Percentiles rank a stretch among this genome's conserved stretches.
phyloP scores from a whole-genome alignment of 306 rosid genomes.

The Lathyrus tuberosus region DNA sequence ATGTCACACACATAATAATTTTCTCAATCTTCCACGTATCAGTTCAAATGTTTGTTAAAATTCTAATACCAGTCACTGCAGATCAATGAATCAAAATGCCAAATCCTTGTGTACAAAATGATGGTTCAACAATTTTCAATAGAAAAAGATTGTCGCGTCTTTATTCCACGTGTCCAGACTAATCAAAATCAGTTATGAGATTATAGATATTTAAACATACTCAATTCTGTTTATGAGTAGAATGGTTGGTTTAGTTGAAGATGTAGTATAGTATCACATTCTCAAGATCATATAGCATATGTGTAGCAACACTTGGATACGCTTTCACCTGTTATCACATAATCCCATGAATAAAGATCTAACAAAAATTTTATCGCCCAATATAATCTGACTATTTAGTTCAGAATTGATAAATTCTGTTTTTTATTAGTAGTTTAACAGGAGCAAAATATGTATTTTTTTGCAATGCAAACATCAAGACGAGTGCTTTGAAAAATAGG shows the following conservation, averaged over 20 bases:
- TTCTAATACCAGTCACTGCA: constrained; percentile 17
- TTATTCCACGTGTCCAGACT: too few relatives aligned
- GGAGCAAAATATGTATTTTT: too few relatives aligned
- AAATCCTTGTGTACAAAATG: constrained; percentile 23
- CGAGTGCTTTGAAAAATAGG: too few relatives aligned
- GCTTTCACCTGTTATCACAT: constrained; percentile 69
- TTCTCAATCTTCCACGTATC: constrained; percentile 10
- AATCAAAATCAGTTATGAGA: too few relatives aligned
- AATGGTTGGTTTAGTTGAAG: constrained; percentile 90
- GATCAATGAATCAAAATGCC: constrained; percentile 15
- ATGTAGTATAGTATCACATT: constrained; percentile 66
- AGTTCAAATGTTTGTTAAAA: constrained; percentile 8
- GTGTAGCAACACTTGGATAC: constrained; percentile 88
- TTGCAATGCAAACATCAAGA: too few relatives aligned
- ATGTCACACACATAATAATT: too few relatives aligned
- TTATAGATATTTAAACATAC: too few relatives aligned
- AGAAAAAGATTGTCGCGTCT: constrained; percentile 19
- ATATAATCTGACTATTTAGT: constrained; percentile 31
- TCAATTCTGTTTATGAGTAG: constrained; percentile 91
- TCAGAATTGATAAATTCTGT: too few relatives aligned
- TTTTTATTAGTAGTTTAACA: too few relatives aligned
- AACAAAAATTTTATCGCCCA: constrained; percentile 21
- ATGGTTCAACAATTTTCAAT: constrained; percentile 17
- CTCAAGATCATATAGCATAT: constrained; percentile 77
- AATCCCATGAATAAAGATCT: constrained; percentile 26